Base-by-base conservation (phyloP, 176 grass and related monocot species). In the Zoysia pacifica region DNA sequence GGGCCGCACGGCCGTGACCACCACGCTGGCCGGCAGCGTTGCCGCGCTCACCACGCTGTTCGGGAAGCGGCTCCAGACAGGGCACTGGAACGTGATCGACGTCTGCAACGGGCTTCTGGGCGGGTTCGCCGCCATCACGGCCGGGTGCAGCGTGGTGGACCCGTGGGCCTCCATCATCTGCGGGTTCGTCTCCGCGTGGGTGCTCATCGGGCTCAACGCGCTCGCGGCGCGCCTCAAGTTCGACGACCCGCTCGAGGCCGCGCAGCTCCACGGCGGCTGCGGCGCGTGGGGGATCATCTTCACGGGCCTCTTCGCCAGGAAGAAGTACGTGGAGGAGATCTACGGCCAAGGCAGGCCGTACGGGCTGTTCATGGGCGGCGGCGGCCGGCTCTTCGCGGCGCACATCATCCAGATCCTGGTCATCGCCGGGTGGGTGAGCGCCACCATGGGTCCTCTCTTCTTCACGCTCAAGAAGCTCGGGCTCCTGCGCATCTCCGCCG, bases 51-150 rank as follows among this genome's bases (percentile, higher is more conserved):
- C 94, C 50, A 97, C 94, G 2, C 91, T 97, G 39, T 97, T 97
- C 80, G 91, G 91, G 8, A 97, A 94, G 77, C 89, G 87, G 12
- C 89, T 97, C 28, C 94, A 94, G 77, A 97, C 94, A 39, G 91
- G 91, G 9, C 94, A 97, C 91, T 97, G 94, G 94, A 97, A 97
- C 76, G 91, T 92, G 77, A 11, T 81, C 40, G 94, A 97, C 79
- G 94, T 97, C 60, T 97, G 94, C 89, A 97, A 97, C 61, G 91
- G 94, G 1, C 91, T 97, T 7, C 94, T 97, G 5, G 94, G 94
- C 75, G 94, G 94, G 3, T 97, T 97, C 83, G 94, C 94, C 0
- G 94, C 94, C 49, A 94, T 97, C 89, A 97, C 91, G 41, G 86
- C 89, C 1, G 94, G 94, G 0, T 97, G 94, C 87, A 92, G 91